phyloP scores from a whole-genome alignment of 768 basidiomycete species.

The Melanogaster broomeanus region DNA sequence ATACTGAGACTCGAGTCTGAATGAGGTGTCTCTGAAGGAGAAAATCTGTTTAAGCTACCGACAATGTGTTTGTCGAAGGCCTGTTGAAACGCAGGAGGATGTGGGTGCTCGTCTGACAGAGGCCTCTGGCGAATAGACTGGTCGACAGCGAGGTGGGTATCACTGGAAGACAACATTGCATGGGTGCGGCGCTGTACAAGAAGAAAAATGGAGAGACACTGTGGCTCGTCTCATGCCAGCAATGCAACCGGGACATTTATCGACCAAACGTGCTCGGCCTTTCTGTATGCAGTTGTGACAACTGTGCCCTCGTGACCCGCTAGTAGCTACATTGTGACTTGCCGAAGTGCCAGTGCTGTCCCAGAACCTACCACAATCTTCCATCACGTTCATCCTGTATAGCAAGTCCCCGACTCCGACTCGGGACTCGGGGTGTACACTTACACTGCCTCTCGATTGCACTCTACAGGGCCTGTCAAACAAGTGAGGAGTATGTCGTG shows the following conservation, averaged over 20 bases:
- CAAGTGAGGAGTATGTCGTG: too few species aligned
- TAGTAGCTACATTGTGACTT: not conserved
- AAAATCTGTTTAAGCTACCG: not conserved
- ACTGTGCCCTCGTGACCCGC: conserved; percentile 6
- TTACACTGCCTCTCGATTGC: not conserved
- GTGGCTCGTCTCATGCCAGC: conserved; percentile 4
- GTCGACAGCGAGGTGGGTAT: conserved; percentile 14
- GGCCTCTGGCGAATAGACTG: not conserved
- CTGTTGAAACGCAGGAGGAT: not conserved
- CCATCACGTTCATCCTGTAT: not conserved
- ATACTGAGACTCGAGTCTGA: conserved; percentile 33
- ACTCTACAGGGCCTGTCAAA: not conserved
- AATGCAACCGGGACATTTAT: conserved; percentile 4
- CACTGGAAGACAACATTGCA: conserved; percentile 19
- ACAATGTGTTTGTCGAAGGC: not conserved
- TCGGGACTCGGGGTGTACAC: not conserved
- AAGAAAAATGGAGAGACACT: conserved; percentile 4
- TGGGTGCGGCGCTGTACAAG: conserved; percentile 3
- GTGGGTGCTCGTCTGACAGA: conserved; percentile 5
- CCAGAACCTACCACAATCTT: not conserved
- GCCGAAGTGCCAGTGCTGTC: not conserved
- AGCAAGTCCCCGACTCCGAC: not conserved
- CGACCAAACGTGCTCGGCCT: conserved; percentile 5
- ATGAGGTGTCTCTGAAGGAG: conserved; percentile 18
- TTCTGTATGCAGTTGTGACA: conserved; percentile 3